These are phyloP conservation scores for Naganishia vishniacii DNA, from an alignment of 768 basidiomycete species.

Conservation along the genomic window DNA sequence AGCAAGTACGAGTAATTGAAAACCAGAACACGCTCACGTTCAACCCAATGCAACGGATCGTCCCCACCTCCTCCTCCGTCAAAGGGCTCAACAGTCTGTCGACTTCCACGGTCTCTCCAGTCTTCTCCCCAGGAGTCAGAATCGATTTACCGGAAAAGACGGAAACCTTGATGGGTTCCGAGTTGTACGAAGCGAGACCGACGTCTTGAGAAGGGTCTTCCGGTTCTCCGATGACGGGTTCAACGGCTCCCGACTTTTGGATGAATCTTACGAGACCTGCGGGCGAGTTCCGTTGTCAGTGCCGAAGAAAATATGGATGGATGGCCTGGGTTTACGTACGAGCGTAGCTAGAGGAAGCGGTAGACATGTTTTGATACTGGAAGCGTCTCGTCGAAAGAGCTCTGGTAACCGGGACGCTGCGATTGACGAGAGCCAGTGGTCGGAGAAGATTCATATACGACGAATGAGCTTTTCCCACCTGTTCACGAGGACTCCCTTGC, in stretches of 20 bases:
- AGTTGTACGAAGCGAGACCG: slow-evolving; percentile 42
- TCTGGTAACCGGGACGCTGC: background rate
- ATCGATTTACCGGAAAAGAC: slow-evolving; percentile 40
- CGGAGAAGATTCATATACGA: slow-evolving; percentile 5
- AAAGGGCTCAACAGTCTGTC: slow-evolving; percentile 41
- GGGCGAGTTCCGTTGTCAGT: no score
- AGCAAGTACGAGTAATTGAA: no score
- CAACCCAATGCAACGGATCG: slow-evolving; percentile 48
- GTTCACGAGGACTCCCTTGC: background rate
- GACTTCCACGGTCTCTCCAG: slow-evolving; percentile 35
- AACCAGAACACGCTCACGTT: slow-evolving; percentile 37
- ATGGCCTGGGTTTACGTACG: background rate
- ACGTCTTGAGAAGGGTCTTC: slow-evolving; percentile 39
- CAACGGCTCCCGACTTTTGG: slow-evolving; percentile 18
- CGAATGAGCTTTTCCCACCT: background rate
- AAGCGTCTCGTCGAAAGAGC: background rate
- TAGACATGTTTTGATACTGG: background rate
- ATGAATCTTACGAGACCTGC: slow-evolving; percentile 44
- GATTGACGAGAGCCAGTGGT: background rate
- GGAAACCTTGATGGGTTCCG: slow-evolving; percentile 38
- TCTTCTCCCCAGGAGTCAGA: slow-evolving; percentile 38
- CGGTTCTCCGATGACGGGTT: slow-evolving; percentile 45
- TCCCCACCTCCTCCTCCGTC: slow-evolving; percentile 41
- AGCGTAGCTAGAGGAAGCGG: slow-evolving; percentile 6
- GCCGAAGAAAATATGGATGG: no score